phyloP scores from a whole-genome alignment of 2,329 filamentous ascomycete genomes.

The Phialocephala sp. region DNA sequence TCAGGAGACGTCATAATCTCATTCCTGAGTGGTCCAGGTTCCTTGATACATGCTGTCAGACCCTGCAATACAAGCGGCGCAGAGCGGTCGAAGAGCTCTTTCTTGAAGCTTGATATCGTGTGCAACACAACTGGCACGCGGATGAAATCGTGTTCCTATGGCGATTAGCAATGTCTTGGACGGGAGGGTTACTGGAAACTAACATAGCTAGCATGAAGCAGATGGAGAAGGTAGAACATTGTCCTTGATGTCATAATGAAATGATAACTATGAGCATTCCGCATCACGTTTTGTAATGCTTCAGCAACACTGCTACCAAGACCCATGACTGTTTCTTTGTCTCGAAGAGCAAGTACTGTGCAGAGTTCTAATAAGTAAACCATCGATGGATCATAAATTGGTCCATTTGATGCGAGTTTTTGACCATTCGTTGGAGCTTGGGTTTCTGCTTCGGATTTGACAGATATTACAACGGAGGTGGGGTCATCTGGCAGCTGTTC shows the following conservation, averaged over 20 bases:
- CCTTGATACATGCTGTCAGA: constrained; percentile 78
- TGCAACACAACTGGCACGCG: constrained; percentile 91
- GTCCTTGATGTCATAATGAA: constrained; percentile 82
- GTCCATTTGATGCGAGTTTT: constrained; percentile 59
- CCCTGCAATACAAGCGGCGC: constrained; percentile 79
- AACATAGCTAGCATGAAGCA: constrained; percentile 86
- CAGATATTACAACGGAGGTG: constrained; percentile 79
- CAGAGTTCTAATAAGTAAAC: constrained; percentile 92
- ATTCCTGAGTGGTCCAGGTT: constrained; percentile 78
- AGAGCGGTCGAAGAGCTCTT: constrained; percentile 76
- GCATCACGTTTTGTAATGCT: constrained; percentile 78
- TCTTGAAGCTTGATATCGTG: constrained; percentile 84
- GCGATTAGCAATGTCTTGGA: constrained; percentile 37
- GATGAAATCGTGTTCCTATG: constrained; percentile 84
- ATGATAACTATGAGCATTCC: constrained; percentile 80
- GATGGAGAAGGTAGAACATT: constrained; percentile 82
- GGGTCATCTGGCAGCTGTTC: constrained; percentile 87
- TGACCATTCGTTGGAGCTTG: constrained; percentile 65
- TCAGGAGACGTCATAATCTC: constrained; percentile 97
- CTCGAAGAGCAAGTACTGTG: constrained; percentile 79
- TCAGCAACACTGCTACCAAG: constrained; percentile 83
- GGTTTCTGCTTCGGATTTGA: constrained; percentile 82
- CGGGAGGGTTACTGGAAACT: constrained; percentile 44
- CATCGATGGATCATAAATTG: constrained; percentile 82
- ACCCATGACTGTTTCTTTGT: constrained; percentile 71